phyloP scores from a whole-genome alignment of 257 asterid genomes.

The Scutellaria barbata region DNA sequence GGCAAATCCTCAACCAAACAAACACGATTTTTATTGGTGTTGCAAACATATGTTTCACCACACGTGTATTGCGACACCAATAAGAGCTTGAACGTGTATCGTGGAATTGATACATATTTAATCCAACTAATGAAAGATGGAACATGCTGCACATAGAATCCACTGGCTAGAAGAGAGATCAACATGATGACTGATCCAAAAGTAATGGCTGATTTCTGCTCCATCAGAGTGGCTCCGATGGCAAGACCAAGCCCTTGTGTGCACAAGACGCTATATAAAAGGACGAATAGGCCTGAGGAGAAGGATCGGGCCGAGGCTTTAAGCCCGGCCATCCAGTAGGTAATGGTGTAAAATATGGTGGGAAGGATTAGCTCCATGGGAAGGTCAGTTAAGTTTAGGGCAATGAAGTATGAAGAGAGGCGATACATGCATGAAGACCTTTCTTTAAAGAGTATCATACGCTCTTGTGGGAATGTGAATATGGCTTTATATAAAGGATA shows the following conservation, averaged over 20 bases:
- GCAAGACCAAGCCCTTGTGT: slow-evolving; percentile 82
- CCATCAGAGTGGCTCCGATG: slow-evolving; percentile 69
- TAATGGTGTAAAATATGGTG: slow-evolving; percentile 48
- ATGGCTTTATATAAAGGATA: slow-evolving; percentile 66
- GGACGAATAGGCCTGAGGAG: slow-evolving; percentile 47
- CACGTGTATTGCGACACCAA: slow-evolving; percentile 51
- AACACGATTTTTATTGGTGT: not conserved
- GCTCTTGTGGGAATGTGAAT: slow-evolving; percentile 76
- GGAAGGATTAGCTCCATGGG: slow-evolving; percentile 90
- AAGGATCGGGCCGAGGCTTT: slow-evolving; percentile 46
- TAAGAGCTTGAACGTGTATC: slow-evolving; percentile 61
- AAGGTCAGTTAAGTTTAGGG: slow-evolving; percentile 64
- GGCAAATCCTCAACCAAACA: slow-evolving; percentile 71
- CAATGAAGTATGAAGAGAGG: slow-evolving; percentile 77
- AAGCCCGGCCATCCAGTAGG: slow-evolving; percentile 81
- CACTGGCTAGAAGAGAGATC: slow-evolving; percentile 56
- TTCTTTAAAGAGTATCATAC: slow-evolving; percentile 66
- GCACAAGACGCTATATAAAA: slow-evolving; percentile 52
- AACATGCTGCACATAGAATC: slow-evolving; percentile 62
- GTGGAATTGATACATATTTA: slow-evolving; percentile 59
- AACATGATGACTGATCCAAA: slow-evolving; percentile 68
- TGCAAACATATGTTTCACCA: slow-evolving; percentile 58
- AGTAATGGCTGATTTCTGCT: slow-evolving; percentile 51
- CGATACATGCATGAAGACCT: slow-evolving; percentile 82
- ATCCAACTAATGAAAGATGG: slow-evolving; percentile 68